Evolutionary conservation across 2,329 filamentous ascomycete species (phyloP), one percentile per base, ranked within the genome.

Genomic region (Thelonectria rubi): DNA sequence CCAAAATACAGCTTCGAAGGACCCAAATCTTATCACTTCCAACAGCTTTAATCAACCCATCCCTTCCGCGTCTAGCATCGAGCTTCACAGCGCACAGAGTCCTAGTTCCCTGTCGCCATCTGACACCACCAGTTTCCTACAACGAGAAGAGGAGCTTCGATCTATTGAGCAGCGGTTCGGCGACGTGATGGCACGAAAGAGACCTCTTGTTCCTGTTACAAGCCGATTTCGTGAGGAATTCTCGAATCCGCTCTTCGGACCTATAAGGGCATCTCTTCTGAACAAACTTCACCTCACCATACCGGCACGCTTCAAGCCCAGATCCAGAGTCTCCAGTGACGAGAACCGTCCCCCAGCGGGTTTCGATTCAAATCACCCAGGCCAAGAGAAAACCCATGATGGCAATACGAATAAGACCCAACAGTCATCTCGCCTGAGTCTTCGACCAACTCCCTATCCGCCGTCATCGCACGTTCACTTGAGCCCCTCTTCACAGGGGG

Each of bases 191-290:
- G 49, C 73, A 14, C 72, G 71, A 3, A 75, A 70, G 26, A 74
- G 74, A 37, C 70, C 67, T 2, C 68, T 68, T 2, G 55, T 63
- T n/a, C 72, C 70, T 11, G 59, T 77, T 1, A 64, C 64, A 47
- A 81, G 78, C 63, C 79, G 73, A 18, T 83, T 82, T 65, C 73
- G 67, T 10, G 80, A 83, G 60, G 74, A 80, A 5, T 77, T 81
- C 51, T 47, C 55, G 5, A 37, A 46, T 5, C 21, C 40, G 8
- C 59, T 59, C 7, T 72, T 53, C 12, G 51, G 26, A 9, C 20
- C 53, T 5, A 14, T 21, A 21, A 60, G 69, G 48, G 66, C 61
- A 10, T 78, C 77, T 12, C 64, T 81, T 30, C 67, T 79, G 37
- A 69, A 73, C 5, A 79, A 72, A 37, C 62, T 82, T 0, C 74